Base-by-base conservation (phyloP, 2,329 filamentous ascomycete genomes). In the Metarhizium rileyi region DNA sequence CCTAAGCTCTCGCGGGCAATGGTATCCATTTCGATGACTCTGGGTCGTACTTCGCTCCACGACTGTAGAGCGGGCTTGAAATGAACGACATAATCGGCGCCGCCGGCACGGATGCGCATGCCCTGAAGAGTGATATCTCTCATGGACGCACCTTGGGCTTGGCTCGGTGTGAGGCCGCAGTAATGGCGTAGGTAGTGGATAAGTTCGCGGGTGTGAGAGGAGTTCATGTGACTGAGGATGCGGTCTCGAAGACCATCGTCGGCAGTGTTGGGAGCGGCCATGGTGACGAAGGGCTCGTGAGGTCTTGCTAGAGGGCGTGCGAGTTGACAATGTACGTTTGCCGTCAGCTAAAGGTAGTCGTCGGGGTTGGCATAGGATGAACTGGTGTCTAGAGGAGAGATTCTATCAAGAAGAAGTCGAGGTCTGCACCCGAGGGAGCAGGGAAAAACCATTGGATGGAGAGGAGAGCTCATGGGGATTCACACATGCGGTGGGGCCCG, bases 151-250 rank as follows among this genome's bases (percentile, higher is more conserved):
- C 48, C 44, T 25, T 84, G 76, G 46, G 75, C 69, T 14, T 49
- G 49, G 52, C 69, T 66, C 7, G 75, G 61, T 16, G 82, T 76
- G 42, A 87, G 71, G 16, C 72, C 66, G 62, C 71, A 74, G 70
- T 82, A 89, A 66, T 89, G 79, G 55, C 82, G 82, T n/a, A 94
- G 78, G 67, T 90, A 95, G 62, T 85, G 77, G 50, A 78, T 71
- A 46, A 95, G 80, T 51, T 88, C 87, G 57, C 80, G 76, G 47
- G 76, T 71, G 69, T 95, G 91, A 66, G 91, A 86, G 41, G 73
- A 72, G 70, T 96, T 95, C 87, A 96, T 93, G 72, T 96, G 90
- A 30, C 74, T 74, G 61, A 91, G 78, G 65, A 72, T 71, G 57
- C 68, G 66, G 36, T 57, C 56, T 44, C 62, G 66, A 51, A 61